Evolutionary conservation across 2,329 filamentous ascomycete genomes (phyloP).

Genomic region (Aureobasidium sp.): DNA sequence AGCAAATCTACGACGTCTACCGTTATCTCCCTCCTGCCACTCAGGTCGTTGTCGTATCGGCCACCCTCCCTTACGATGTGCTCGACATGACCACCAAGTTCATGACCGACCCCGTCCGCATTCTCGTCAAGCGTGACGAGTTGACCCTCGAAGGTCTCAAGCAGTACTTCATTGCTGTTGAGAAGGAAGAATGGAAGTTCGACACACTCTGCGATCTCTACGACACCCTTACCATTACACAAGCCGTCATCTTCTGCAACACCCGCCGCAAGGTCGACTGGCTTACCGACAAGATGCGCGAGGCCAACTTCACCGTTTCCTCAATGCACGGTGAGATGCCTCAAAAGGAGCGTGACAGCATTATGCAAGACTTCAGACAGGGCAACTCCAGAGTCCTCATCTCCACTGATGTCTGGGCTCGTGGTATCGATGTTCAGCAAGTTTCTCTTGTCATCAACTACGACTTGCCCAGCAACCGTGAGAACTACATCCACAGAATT

Average conservation of each 20-base stretch:
- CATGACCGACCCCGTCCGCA: slow-evolving; percentile 96
- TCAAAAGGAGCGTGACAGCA: slow-evolving; percentile 94
- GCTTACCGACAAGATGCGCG: slow-evolving; percentile 98
- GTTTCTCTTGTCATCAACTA: slow-evolving; percentile 99
- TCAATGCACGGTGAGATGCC: slow-evolving; percentile 99
- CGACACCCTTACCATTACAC: slow-evolving; percentile 96
- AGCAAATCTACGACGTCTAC: slow-evolving; percentile 99
- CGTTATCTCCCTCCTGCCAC: slow-evolving; percentile 92
- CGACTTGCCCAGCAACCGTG: slow-evolving; percentile 93
- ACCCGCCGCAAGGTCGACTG: slow-evolving; percentile 98
- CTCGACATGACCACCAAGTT: slow-evolving; percentile 99
- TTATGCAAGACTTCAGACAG: slow-evolving; percentile 98
- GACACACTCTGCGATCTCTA: slow-evolving; percentile 98
- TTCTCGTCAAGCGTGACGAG: slow-evolving; percentile 97
- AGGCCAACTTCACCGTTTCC: slow-evolving; percentile 96
- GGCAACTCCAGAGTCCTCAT: slow-evolving; percentile 94
- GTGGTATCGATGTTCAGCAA: slow-evolving; percentile 98
- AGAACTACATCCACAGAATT: slow-evolving; percentile 99
- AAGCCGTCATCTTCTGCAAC: slow-evolving; percentile 99
- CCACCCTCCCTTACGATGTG: slow-evolving; percentile 94
- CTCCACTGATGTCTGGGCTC: slow-evolving; percentile 94
- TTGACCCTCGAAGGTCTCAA: slow-evolving; percentile 94
- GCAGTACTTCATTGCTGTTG: slow-evolving; percentile 98
- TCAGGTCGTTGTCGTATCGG: slow-evolving; percentile 96
- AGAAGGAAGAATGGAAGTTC: slow-evolving; percentile 99